Base-by-base conservation (phyloP, 1,139 yeast species). In the Debaryomyces sp. region DNA sequence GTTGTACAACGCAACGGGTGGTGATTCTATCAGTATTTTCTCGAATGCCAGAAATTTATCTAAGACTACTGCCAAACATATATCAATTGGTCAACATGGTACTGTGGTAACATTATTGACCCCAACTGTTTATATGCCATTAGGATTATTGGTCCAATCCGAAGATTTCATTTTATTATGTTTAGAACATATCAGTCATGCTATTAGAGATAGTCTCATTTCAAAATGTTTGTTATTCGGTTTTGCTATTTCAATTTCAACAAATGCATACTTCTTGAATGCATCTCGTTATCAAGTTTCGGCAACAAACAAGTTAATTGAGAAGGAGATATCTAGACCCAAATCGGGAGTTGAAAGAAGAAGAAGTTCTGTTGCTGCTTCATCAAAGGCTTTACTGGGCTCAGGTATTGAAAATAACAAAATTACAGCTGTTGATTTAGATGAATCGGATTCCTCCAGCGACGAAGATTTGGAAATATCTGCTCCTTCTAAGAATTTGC, bases 211-310 rank as follows among this genome's bases (percentile, higher is more conserved):
- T 66, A 88, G 86, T 44, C 73, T 90, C 52, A 81, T 92, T 57
- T 85, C 95, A 53, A 92, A 94, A 65, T 81, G 85, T 54, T 75
- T 91, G 46, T 81, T 92, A 40, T 77, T 89, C 57, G 85, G 84
- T 5, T 83, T 92, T 53, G 85, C 87, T 21, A 72, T 89, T 54
- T 88, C 96, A 53, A 80, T 91, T 50, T 84, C 86, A 18, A 84
- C 89, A 55, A 94, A 95, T 65, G 85, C 89, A 43, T 94, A 92
- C 68, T 78, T 94, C 58, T 80, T 94, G 62, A 87, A 86, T 61
- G 89, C 87, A 43, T 82, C 92, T 10, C 81, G 89, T 66, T 76
- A 78, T 48, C 89, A 86, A 53, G 66, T 66, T 21, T 61, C 68
- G 18, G 70, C 80, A 24, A 75, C 77, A 36, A 68, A 68, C 51